phyloP scores from a whole-genome alignment of 2,329 filamentous ascomycete species.

The Pyrenophora graminea region DNA sequence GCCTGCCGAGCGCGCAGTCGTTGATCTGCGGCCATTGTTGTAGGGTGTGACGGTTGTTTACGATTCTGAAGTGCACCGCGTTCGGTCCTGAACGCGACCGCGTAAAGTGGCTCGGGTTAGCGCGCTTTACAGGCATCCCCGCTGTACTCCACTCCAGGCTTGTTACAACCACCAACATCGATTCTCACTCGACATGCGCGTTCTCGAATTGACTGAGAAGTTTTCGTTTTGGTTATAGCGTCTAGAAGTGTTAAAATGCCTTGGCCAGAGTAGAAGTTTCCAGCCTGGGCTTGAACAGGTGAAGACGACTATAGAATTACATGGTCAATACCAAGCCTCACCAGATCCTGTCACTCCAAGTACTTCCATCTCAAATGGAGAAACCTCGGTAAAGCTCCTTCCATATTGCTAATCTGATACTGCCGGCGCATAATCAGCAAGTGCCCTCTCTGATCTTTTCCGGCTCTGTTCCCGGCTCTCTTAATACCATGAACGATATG shows the following conservation, averaged over 20 bases:
- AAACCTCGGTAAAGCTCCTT: background rate
- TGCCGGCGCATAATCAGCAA: background rate
- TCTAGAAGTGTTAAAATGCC: too few relatives aligned
- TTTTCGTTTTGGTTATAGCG: too few relatives aligned
- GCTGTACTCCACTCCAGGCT: background rate
- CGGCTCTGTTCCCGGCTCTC: background rate
- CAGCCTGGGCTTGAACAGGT: too few relatives aligned
- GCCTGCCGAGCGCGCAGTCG: conserved; percentile 39
- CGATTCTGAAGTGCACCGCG: conserved; percentile 7
- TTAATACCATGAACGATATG: background rate
- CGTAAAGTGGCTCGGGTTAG: conserved; percentile 14
- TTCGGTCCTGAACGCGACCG: conserved; percentile 9
- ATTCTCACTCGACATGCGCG: background rate
- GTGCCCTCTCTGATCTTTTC: background rate
- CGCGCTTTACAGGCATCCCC: conserved; percentile 12
- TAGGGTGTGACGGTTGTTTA: conserved; percentile 5
- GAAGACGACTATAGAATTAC: too few relatives aligned
- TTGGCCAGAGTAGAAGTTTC: too few relatives aligned
- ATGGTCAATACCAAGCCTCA: too few relatives aligned
- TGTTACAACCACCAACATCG: background rate
- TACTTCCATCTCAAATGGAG: too few relatives aligned
- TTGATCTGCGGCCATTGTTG: conserved; percentile 17
- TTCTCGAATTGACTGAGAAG: too few relatives aligned
- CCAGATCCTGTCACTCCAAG: too few relatives aligned
- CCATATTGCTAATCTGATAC: background rate